These are phyloP conservation scores for Stemphylium beticola DNA, from an alignment of 2,329 filamentous ascomycete genomes.

Conservation along the genomic window DNA sequence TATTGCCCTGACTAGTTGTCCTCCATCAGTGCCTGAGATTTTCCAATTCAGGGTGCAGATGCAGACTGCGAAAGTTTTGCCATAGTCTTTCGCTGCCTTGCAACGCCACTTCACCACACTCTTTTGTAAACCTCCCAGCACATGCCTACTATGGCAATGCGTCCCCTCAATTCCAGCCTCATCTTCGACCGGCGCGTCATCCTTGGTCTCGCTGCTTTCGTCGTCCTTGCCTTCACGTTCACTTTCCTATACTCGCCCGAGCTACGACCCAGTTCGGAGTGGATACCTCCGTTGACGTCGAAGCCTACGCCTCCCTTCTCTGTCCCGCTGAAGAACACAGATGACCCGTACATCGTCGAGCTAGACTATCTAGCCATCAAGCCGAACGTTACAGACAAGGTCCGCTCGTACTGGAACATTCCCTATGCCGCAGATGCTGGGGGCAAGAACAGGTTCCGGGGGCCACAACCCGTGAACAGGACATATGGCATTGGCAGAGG, in stretches of 20 bases:
- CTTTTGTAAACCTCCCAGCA: constrained; percentile 4
- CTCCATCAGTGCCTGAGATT: neutral
- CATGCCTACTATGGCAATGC: constrained; percentile 25
- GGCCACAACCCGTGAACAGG: constrained; percentile 38
- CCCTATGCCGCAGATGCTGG: constrained; percentile 40
- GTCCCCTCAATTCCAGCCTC: constrained; percentile 32
- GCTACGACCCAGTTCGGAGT: constrained; percentile 30
- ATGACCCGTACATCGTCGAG: constrained; percentile 37
- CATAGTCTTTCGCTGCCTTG: neutral
- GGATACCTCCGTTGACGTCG: constrained; percentile 34
- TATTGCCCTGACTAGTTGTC: neutral
- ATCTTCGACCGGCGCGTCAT: constrained; percentile 37
- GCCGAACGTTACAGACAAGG: constrained; percentile 36
- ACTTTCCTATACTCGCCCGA: constrained; percentile 37
- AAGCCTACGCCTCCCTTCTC: constrained; percentile 29
- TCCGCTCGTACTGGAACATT: constrained; percentile 43
- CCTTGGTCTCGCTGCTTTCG: constrained; percentile 25
- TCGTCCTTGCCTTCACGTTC: constrained; percentile 34
- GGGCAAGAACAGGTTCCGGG: constrained; percentile 39
- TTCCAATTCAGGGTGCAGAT: constrained; percentile 15
- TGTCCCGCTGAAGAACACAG: constrained; percentile 29
- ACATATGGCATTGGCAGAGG: constrained; percentile 31
- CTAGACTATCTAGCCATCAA: constrained; percentile 42
- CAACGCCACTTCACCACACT: constrained; percentile 8
- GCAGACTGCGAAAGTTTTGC: constrained; percentile 10